These are phyloP conservation scores for Chrysochromulina tobinii DNA, from an alignment of 78 protist species.

Conservation along the genomic window DNA sequence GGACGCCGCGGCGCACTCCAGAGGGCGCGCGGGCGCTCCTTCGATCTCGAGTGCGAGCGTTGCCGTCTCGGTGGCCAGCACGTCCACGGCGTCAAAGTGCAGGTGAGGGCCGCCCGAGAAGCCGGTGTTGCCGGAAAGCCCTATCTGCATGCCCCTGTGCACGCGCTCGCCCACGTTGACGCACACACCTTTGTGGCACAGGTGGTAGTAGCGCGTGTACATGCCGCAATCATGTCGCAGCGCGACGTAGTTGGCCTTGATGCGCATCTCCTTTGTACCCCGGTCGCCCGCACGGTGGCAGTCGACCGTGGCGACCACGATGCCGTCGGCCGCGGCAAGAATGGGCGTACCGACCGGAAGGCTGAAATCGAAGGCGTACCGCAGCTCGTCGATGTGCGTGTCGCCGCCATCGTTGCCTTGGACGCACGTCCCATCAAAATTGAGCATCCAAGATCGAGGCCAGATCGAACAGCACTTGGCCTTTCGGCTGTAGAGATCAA, in stretches of 20 bases:
- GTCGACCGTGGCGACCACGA: neutral
- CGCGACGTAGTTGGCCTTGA: neutral
- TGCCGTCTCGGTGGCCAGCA: neutral
- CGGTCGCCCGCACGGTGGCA: neutral
- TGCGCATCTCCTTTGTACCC: neutral
- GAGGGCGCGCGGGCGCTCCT: neutral
- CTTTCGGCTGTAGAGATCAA: no score
- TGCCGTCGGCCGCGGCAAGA: neutral
- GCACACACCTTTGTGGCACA: neutral
- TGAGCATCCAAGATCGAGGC: no score
- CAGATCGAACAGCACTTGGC: no score
- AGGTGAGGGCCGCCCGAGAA: neutral
- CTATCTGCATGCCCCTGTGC: neutral
- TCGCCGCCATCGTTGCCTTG: neutral
- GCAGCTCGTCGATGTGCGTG: neutral
- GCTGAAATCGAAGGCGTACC: neutral
- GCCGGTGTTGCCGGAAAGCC: neutral
- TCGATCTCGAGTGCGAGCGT: neutral
- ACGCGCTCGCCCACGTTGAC: neutral
- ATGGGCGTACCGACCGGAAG: neutral
- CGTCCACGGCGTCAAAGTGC: neutral
- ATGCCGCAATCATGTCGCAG: neutral
- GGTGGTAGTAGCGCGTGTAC: neutral
- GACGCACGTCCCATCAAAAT: neutral
- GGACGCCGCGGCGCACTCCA: neutral